These are phyloP conservation scores for Coemansia sp. DNA, from an alignment of 192 early-diverging fungal genomes.

Conservation along the genomic window DNA sequence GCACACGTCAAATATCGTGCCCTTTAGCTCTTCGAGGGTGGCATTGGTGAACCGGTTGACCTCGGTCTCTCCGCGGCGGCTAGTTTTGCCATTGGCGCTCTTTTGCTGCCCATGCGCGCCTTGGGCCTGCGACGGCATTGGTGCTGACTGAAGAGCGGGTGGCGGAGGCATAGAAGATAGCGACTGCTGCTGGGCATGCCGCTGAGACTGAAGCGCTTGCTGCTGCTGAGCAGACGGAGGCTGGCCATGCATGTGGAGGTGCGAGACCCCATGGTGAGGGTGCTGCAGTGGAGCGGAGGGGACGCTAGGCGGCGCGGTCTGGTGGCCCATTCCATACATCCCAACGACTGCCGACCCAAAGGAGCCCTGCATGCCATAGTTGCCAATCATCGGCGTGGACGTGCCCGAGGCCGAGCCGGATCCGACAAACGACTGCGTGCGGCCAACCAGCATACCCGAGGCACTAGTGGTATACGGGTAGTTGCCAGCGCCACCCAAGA, in stretches of 20 bases:
- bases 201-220: conserved; percentile 19
- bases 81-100: conserved; percentile 25
- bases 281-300: conserved; percentile 31
- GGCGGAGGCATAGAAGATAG: neutral
- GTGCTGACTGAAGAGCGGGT: neutral
- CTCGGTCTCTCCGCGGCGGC: conserved; percentile 48
- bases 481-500: conserved; percentile 13
- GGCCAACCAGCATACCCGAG: conserved; percentile 15
- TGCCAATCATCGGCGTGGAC: conserved; percentile 22
- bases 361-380: conserved; percentile 27
- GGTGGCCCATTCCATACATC: conserved; percentile 34
- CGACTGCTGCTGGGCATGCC: conserved; percentile 24
- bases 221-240: conserved; percentile 15
- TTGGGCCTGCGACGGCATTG: neutral
- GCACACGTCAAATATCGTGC: conserved; percentile 76
- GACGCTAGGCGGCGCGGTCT: conserved; percentile 14
- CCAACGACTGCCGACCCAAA: conserved; percentile 16
- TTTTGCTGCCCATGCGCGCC: conserved; percentile 40
- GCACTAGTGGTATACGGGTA: conserved; percentile 26
- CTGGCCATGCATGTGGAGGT: conserved; percentile 28
- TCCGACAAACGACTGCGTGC: conserved; percentile 27
- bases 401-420: conserved; percentile 13
- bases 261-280: conserved; percentile 33
- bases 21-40: conserved; percentile 70
- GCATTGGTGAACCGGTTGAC: conserved; percentile 71